Evolutionary conservation across 768 basidiomycete genomes (phyloP), one percentile per base, ranked within the genome.

Genomic region (Podaxis rugospora): DNA sequence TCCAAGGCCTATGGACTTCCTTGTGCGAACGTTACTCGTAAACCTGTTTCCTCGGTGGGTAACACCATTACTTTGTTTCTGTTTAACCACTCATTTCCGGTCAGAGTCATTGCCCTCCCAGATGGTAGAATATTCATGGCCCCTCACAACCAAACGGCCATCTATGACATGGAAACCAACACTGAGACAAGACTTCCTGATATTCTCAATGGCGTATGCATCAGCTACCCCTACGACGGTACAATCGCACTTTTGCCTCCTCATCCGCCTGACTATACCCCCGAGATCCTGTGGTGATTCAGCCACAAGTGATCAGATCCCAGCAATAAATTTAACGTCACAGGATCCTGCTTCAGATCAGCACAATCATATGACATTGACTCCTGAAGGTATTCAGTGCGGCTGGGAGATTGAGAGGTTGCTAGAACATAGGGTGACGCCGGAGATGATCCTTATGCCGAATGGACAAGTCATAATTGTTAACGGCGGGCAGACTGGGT

Each of bases 401-500:
- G 79, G 78, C 6, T 82, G 81, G 81, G 66, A 73, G 35, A 75
- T 80, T 27, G 81, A 82, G 57, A 67, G 64, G n/a, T 77, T 82
- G 75, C 70, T 78, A 5, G 69, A 75, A 52, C 68, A 72, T 1
- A 69, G 81, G 13, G 70, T 74, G 40, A 74, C 78, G 76, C 67
- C 71, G 0, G 77, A 78, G 58, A 68, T 75, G 70, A 60, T 77
- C 40, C 64, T 77, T 3, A 68, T 82, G 56, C 78, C 78, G 0
- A 79, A 82, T 62, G 80, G 80, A 4, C 69, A 75, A 5, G 70
- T 80, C 10, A 63, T 80, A 35, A 74, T 81, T 37, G 72, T 77
- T 21, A 80, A 80, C 52, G 80, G 80, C 16, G 80, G 71, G 7
- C 62, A 51, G 53, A 76, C 77, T 4, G 79, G 79, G 28, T 75